Evolutionary conservation across 176 grass and related monocot genomes (phyloP).

Genomic region (Thinopyrum elongatum): DNA sequence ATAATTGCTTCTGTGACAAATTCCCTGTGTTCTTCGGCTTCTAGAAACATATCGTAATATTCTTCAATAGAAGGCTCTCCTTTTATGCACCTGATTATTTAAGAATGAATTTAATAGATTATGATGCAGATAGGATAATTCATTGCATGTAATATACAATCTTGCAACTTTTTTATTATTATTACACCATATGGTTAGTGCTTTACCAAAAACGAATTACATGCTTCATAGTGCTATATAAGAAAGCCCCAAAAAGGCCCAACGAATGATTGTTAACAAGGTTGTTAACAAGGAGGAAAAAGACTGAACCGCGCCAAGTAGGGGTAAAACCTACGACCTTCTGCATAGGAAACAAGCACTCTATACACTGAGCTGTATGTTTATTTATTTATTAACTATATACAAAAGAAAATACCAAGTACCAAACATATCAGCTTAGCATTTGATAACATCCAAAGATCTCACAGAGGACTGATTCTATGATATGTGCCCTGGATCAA

Average conservation of each 20-base stretch:
- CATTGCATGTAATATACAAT: neutral
- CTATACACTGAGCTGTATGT: neutral
- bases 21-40: slow-evolving; percentile 75
- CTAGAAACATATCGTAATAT: slow-evolving; percentile 63
- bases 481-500: neutral
- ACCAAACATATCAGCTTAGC: neutral
- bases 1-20: slow-evolving; percentile 68
- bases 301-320: neutral
- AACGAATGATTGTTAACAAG: neutral
- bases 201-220: neutral
- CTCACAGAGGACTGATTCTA: neutral
- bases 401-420: neutral
- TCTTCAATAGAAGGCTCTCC: slow-evolving; percentile 91
- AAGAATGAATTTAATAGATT: slow-evolving; percentile 19
- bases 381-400: slow-evolving; percentile 1
- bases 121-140: slow-evolving; percentile 13
- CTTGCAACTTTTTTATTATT: neutral
- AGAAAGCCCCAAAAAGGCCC: neutral
- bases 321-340: neutral
- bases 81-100: slow-evolving; percentile 82
- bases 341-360: neutral
- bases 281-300: neutral
- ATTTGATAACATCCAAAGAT: slow-evolving; percentile 2
- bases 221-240: neutral
- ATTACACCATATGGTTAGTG: neutral